Evolutionary conservation across 2,329 filamentous ascomycete genomes (phyloP).

Genomic region (Venturiaceae sp.): DNA sequence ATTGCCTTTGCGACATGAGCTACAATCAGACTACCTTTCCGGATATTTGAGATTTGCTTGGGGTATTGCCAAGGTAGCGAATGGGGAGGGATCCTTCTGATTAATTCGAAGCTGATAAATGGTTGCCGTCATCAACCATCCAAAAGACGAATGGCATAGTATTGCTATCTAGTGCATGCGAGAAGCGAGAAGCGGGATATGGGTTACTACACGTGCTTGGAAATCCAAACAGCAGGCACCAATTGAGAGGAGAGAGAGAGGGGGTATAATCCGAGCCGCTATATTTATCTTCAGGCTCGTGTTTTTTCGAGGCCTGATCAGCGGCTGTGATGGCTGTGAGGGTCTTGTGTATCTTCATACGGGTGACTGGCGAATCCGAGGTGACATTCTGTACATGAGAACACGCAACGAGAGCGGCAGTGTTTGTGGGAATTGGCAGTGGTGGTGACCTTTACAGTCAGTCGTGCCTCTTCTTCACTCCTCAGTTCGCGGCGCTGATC

Average conservation of each 20-base stretch:
- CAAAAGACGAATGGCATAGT: background rate
- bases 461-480: background rate
- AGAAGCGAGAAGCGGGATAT: too few species aligned
- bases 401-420: background rate
- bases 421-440: background rate
- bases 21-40: background rate
- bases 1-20: background rate
- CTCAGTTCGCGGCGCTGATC: background rate
- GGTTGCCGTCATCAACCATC: background rate
- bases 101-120: background rate
- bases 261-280: background rate
- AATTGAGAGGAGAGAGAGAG: background rate
- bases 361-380: background rate
- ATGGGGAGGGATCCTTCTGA: background rate
- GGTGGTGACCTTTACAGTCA: background rate
- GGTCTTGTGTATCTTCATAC: background rate
- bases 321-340: background rate
- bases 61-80: too few species aligned
- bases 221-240: background rate
- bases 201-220: background rate
- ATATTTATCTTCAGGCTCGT: background rate
- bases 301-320: too few species aligned
- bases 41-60: background rate
- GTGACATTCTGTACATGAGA: background rate
- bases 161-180: background rate